phyloP scores from a whole-genome alignment of 2,329 filamentous ascomycete species.

The Microdochium trichocladiopsis region DNA sequence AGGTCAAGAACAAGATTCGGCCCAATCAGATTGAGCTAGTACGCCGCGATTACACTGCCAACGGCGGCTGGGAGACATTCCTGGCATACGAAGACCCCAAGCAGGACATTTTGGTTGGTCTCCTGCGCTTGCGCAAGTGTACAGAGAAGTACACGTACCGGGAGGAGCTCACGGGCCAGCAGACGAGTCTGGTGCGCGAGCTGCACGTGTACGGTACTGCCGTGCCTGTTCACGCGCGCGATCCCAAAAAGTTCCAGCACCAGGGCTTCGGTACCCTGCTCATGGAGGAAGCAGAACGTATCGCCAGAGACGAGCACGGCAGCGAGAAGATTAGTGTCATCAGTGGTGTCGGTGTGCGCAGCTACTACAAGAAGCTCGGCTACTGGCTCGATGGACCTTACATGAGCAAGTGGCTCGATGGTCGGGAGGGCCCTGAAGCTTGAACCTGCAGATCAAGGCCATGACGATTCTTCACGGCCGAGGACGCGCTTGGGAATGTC shows the following conservation, averaged over 20 bases:
- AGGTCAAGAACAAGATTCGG: slow-evolving; percentile 97
- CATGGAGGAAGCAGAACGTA: slow-evolving; percentile 97
- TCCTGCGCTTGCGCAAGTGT: slow-evolving; percentile 86
- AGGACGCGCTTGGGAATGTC: too few relatives aligned
- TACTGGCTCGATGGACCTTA: slow-evolving; percentile 93
- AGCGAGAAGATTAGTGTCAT: slow-evolving; percentile 95
- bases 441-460: neutral
- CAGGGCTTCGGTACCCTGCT: slow-evolving; percentile 92
- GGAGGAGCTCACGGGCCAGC: slow-evolving; percentile 76
- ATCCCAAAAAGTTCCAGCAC: slow-evolving; percentile 96
- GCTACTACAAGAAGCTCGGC: slow-evolving; percentile 88
- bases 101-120: slow-evolving; percentile 91
- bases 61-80: slow-evolving; percentile 98
- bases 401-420: slow-evolving; percentile 60
- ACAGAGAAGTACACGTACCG: slow-evolving; percentile 88
- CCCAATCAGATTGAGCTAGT: slow-evolving; percentile 95
- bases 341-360: slow-evolving; percentile 91
- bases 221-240: slow-evolving; percentile 92
- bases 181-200: slow-evolving; percentile 86
- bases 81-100: slow-evolving; percentile 97
- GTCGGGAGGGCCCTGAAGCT: slow-evolving; percentile 16
- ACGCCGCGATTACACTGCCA: slow-evolving; percentile 86
- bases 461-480: neutral
- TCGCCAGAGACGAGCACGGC: slow-evolving; percentile 88
- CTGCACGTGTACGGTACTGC: slow-evolving; percentile 95